These are phyloP conservation scores for Fusarium nurragi DNA, from an alignment of 2,329 filamentous ascomycete species.

Conservation along the genomic window DNA sequence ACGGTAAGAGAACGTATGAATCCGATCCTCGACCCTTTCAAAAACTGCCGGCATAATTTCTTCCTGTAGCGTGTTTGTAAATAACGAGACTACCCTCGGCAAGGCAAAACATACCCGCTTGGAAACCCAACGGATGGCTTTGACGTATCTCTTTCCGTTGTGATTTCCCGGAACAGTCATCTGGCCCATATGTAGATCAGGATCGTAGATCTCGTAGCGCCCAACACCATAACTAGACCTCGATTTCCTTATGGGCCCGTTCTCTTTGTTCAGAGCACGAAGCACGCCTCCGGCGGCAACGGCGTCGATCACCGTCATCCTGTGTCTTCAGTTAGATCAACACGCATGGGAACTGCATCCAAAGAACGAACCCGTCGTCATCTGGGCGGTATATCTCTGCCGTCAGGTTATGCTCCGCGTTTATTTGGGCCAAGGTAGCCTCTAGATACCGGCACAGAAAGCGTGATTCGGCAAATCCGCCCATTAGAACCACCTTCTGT, in stretches of 20 bases:
- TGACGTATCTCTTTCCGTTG: neutral
- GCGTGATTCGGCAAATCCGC: slow-evolving; percentile 2
- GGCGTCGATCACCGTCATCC: neutral
- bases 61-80: neutral
- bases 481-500: slow-evolving; percentile 4
- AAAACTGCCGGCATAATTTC: neutral
- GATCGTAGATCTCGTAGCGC: neutral
- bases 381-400: neutral
- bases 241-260: neutral
- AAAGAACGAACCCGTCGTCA: neutral
- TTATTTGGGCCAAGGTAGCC: neutral
- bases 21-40: neutral
- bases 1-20: neutral
- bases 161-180: fast-evolving
- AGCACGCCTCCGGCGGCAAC: slow-evolving; percentile 3
- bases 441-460: neutral
- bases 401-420: neutral
- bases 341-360: fast-evolving
- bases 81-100: neutral
- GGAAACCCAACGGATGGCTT: neutral
- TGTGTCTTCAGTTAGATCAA: neutral
- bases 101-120: neutral
- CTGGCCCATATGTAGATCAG: neutral
- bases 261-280: neutral
- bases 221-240: neutral